phyloP scores from a whole-genome alignment of 768 basidiomycete species.

The Kockovaella imperatae region DNA sequence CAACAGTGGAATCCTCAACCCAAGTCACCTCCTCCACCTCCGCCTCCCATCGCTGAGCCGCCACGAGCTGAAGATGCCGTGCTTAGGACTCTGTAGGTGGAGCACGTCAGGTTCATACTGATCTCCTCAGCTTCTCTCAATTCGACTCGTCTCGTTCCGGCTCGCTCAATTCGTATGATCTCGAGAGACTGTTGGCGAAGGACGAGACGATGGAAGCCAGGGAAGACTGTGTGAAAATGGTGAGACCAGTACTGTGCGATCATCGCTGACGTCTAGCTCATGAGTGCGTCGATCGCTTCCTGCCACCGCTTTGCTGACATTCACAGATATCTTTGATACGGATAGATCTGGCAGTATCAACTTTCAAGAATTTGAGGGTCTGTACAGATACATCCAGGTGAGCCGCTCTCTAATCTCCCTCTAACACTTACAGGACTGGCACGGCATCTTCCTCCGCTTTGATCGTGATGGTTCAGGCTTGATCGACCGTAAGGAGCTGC shows the following conservation, averaged over 20 bases:
- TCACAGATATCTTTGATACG: constrained; percentile 43
- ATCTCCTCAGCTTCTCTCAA: constrained; percentile 32
- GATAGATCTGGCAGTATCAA: constrained; percentile 43
- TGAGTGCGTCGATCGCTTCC: constrained; percentile 17
- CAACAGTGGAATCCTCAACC: constrained; percentile 1
- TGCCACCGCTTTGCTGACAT: background rate
- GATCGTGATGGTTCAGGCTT: constrained; percentile 42
- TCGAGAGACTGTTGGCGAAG: constrained; percentile 38
- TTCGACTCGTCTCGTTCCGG: constrained; percentile 38
- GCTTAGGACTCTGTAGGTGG: constrained; percentile 27
- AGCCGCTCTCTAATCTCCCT: constrained; percentile 1
- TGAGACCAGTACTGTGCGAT: constrained; percentile 12
- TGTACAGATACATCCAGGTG: constrained; percentile 44
- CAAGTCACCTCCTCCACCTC: constrained; percentile 6
- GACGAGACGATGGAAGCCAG: constrained; percentile 43
- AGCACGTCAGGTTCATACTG: background rate
- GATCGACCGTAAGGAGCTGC: constrained; percentile 43
- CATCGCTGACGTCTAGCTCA: constrained; percentile 17
- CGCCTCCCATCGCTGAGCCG: background rate
- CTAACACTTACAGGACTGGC: constrained; percentile 35
- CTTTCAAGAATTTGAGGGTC: constrained; percentile 43
- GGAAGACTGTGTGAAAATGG: constrained; percentile 46
- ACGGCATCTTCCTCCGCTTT: constrained; percentile 44
- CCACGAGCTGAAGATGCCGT: constrained; percentile 15
- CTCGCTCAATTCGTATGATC: constrained; percentile 36